phyloP scores from a whole-genome alignment of 768 basidiomycete species.

The Auriscalpium orientale region DNA sequence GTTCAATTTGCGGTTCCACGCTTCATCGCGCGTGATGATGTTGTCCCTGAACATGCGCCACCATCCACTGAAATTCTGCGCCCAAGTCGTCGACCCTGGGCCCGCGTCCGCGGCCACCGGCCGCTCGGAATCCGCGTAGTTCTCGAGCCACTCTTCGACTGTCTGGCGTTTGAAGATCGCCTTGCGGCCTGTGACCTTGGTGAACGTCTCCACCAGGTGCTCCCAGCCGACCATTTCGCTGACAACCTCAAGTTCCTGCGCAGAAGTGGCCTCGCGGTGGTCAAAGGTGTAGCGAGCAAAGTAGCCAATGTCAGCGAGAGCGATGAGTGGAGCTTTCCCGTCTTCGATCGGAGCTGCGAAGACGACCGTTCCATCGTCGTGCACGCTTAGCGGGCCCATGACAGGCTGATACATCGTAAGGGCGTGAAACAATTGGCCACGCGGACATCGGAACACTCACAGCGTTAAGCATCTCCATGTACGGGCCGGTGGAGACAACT shows the following conservation, averaged over 20 bases:
- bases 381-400: neutral
- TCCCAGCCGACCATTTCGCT: neutral
- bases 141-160: neutral
- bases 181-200: neutral
- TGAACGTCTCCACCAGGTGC: neutral
- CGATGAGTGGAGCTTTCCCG: neutral
- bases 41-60: slow-evolving; percentile 7
- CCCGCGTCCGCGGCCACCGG: too few relatives aligned
- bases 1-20: slow-evolving; percentile 34
- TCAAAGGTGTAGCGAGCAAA: neutral
- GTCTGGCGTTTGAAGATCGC: neutral
- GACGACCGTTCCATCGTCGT: neutral
- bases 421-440: neutral
- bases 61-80: slow-evolving; percentile 30
- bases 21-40: slow-evolving; percentile 35
- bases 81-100: too few relatives aligned
- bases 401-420: too few relatives aligned
- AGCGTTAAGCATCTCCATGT: slow-evolving; percentile 32
- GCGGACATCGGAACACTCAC: slow-evolving; percentile 14
- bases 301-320: neutral
- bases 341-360: neutral
- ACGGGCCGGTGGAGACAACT: slow-evolving; percentile 29
- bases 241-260: neutral
- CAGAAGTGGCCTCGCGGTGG: neutral
- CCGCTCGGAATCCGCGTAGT: too few relatives aligned